A percentile compares a stretch with the other conserved stretches of the same genome.
These are phyloP conservation scores for Elsinoe perseae DNA, from an alignment of 2,329 filamentous ascomycete genomes.

Conservation along the genomic window DNA sequence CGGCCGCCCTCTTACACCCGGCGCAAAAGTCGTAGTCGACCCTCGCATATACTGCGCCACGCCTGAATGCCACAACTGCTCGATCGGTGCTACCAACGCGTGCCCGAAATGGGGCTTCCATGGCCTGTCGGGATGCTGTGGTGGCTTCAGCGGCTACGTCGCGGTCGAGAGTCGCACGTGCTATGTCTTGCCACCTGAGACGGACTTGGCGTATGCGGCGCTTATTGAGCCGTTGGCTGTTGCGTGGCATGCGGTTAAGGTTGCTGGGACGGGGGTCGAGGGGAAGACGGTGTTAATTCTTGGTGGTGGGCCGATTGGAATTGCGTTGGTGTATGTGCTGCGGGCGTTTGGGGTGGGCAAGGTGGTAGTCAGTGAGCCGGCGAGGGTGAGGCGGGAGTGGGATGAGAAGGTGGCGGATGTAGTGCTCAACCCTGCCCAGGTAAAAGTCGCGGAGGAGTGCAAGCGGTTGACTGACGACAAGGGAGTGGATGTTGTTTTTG, in stretches of 20 bases:
- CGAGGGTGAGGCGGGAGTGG: conserved; percentile 19
- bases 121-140: conserved; percentile 21
- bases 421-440: conserved; percentile 21
- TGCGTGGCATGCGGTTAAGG: conserved; percentile 21
- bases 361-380: conserved; percentile 21
- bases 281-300: conserved; percentile 21
- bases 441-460: conserved; percentile 20
- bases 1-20: conserved; percentile 18
- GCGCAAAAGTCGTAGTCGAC: conserved; percentile 22
- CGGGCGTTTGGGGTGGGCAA: conserved; percentile 18
- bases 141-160: conserved; percentile 21
- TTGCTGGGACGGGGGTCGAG: conserved; percentile 17
- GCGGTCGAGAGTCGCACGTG: conserved; percentile 17
- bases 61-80: conserved; percentile 19
- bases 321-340: conserved; percentile 21
- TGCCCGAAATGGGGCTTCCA: conserved; percentile 22
- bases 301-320: conserved; percentile 23
- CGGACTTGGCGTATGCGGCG: conserved; percentile 20
- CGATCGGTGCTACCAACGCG: conserved; percentile 17
- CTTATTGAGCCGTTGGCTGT: conserved; percentile 23
- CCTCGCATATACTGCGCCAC: conserved; percentile 21
- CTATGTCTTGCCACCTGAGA: conserved; percentile 19
- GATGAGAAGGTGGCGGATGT: conserved; percentile 16
- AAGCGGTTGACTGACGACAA: conserved; percentile 17
- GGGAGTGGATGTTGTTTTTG: conserved; percentile 23